phyloP scores from a whole-genome alignment of 192 early-diverging fungal species.

The Coemansia furcata region DNA sequence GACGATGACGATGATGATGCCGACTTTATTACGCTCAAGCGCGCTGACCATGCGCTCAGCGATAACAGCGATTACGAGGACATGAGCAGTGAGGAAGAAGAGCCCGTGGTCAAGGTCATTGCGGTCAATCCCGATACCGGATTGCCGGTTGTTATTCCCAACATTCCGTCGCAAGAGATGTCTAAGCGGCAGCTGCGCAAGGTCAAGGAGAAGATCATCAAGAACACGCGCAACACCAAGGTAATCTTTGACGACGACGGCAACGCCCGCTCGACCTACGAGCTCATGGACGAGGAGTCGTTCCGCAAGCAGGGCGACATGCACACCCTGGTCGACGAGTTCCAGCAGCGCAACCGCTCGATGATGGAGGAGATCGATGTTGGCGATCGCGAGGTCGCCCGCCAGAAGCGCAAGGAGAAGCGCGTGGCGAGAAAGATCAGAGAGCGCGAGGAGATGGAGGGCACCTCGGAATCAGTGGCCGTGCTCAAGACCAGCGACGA shows the following conservation, averaged over 20 bases:
- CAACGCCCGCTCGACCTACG: constrained; percentile 67
- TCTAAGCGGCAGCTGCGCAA: constrained; percentile 53
- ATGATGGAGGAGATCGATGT: constrained; percentile 77
- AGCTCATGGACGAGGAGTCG: constrained; percentile 75
- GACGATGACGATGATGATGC: constrained; percentile 60
- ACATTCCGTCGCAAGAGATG: constrained; percentile 44
- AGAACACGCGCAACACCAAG: constrained; percentile 69
- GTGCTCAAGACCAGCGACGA: constrained; percentile 29
- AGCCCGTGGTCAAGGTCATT: constrained; percentile 50
- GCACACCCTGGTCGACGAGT: constrained; percentile 60
- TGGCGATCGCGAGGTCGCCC: constrained; percentile 69
- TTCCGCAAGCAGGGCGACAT: constrained; percentile 78
- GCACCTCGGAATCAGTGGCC: constrained; percentile 6
- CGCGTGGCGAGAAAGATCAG: constrained; percentile 64
- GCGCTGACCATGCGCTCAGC: constrained; percentile 76
- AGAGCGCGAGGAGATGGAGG: constrained; percentile 54
- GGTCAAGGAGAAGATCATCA: constrained; percentile 67
- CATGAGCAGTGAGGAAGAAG: constrained; percentile 44
- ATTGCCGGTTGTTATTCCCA: constrained; percentile 39
- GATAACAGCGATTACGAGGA: constrained; percentile 48
- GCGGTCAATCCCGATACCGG: constrained; percentile 35
- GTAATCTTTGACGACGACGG: constrained; percentile 96
- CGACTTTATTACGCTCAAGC: constrained; percentile 82
- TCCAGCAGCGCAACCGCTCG: constrained; percentile 64
- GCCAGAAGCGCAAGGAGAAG: constrained; percentile 70